Base-by-base conservation (phyloP, 805 yeast genomes). In the Zygoascus bituminiphila region DNA sequence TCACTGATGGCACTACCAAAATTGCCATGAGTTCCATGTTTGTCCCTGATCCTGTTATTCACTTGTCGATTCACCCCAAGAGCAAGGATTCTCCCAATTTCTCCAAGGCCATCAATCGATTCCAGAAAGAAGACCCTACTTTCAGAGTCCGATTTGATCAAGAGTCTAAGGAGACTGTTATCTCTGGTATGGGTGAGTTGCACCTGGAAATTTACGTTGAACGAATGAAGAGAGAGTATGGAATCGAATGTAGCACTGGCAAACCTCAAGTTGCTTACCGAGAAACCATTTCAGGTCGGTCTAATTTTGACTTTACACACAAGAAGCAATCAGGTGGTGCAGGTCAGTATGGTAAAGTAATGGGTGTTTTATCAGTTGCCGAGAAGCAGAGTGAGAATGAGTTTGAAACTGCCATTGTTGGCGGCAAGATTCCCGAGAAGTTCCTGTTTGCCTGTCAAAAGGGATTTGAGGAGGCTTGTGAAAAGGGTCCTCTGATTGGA, bases 261-360 rank as follows among this genome's bases (percentile, higher is more conserved):
- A 83, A 84, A 69, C 99, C 99, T 43, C 96, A 89, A 74, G 99
- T 93, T 37, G 88, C 98, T 15, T 93, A 93, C 72, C 82, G 99
- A 69, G 99, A 93, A 71, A 84, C 98, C 37, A 81, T 91, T 56
- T 72, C 84, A 33, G 65, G 76, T 2, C 72, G 85, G 38, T 76
- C 91, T 25, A 74, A 79, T 12, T 91, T 93, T 62, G 98, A 93
- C 66, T 88, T 83, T 71, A 84, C 96, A 24, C 98, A 91, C 75
- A 93, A 93, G 78, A 91, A 88, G 66, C 99, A 93, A 74, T 78
- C 91, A 63, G 99, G 99, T 69, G 99, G 99, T 78, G 95, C 98
- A 56, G 99, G 99, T 71, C 99, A 93, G 75, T 93, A 81, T 65
- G 98, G 96, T 69, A 82, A 89, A 72, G 96, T 91, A 62, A 84